Evolutionary conservation across 2,329 filamentous ascomycete genomes (phyloP), one percentile per base, ranked within the genome.

Genomic region (Aphanocladium album): DNA sequence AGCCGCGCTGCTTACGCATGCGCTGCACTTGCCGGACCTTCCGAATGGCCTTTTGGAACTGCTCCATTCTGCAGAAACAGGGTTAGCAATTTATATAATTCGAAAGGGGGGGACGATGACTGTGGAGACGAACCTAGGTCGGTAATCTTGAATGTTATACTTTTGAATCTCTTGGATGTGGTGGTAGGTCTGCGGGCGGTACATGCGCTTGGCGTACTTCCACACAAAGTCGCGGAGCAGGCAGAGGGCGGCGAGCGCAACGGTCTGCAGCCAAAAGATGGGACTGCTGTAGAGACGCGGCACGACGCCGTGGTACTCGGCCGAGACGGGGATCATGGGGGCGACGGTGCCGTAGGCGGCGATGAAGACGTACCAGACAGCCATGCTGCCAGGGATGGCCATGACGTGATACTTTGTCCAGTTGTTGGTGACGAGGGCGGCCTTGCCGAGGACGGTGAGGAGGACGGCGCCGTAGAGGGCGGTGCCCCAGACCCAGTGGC

Each of bases 141-240:
- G 83, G 76, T 99, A 99, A 78, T 99, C 95, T 78, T 99, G 95
- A 63, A 99, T 96, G 70, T 99, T 99, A 79, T 98, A 99, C 78
- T 99, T 99, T 76, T 99, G 95, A 68, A 99, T 99, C 79, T 99
- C 95, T 76, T 99, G 95, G 65, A 99, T 95, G 74, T 99, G 95
- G 69, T 99, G 95, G 71, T 99, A 99, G 47, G 91, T 87, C 76
- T 97, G 90, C 23, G 95, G 95, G 67, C 88, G 89, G 78, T 98
- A 99, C 92, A 99, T 97, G 66, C 95, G 85, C 81, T 96, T 97
- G 63, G 86, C 87, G 68, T 98, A 99, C 80, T 99, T 99, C 93
- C 93, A 99, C 3, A 89, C 87, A 74, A 96, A 90, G 73, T 99
- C 95, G 69, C 95, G 83, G 55, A 93, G 76, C 54, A 99, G 81